Evolutionary conservation across 345 rosid species (phyloP), one percentile per base, ranked within the genome.

Genomic region (Linum usitatissimum): DNA sequence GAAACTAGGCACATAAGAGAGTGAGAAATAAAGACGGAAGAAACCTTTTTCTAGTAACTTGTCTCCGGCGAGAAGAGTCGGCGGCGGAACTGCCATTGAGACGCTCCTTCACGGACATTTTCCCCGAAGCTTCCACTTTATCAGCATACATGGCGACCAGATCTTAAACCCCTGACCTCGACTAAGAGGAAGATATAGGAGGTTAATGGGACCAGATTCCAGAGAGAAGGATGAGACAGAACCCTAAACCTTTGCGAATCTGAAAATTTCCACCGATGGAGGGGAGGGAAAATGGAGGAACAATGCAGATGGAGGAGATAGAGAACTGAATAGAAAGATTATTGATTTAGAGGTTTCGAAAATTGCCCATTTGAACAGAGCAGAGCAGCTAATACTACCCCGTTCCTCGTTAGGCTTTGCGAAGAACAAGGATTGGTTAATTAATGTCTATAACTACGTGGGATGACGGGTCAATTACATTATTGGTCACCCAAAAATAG

Each of bases 41-140:
- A 48, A 64, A 93, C 99, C 99, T 84, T 76, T 93, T 93, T 30
- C 97, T 94, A 20, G 95, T 79, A 15, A 90, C 60, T 76, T 71
- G 80, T 57, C 85, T 85, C 19, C 80, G 60, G 38, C 85, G 82
- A 70, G 73, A 62, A 55, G 84, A 76, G 76, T 82, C 81, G 57
- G 45, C 77, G 5, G 55, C 51, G 72, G 87, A 68, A 59, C 70
- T 79, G 64, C 87, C 91, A 54, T 86, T 87, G 75, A 90, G 84
- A 30, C 97, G 94, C 42, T 90, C 96, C 83, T 77, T 86, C 13
- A 83, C 76, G 10, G 86, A 70, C 76, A 78, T 73, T 68, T 72
- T 80, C 56, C 68, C 77, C n/a, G 73, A 81, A 57, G 80, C 83
- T 74, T 93, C 96, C 67, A 86, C 85, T 66, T 73, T 84, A 84